Evolutionary conservation across 108 stramenopile genomes (phyloP).

Genomic region (Cyclotella choctawhatcheeana): DNA sequence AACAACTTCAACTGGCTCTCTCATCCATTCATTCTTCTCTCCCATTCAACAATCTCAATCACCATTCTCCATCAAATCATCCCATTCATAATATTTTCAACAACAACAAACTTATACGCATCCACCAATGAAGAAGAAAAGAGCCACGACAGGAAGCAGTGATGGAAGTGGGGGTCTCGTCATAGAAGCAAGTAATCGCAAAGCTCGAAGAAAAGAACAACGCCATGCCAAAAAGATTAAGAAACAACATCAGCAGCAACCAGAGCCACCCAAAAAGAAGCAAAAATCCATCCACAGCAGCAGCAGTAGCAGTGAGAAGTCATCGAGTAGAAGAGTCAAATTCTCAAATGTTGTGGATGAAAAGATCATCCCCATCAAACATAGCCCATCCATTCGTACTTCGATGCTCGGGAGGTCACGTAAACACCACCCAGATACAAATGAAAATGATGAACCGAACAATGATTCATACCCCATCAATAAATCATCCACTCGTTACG

Average conservation of each 20-base stretch:
- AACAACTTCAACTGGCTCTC: too few species aligned
- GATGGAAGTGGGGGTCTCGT: slow-evolving; percentile 21
- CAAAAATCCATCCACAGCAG: neutral
- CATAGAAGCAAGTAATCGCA: slow-evolving; percentile 46
- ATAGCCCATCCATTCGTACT: slow-evolving; percentile 13
- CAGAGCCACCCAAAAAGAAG: slow-evolving; percentile 11
- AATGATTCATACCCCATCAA: neutral
- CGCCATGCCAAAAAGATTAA: slow-evolving; percentile 36
- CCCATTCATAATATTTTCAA: too few species aligned
- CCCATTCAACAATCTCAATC: slow-evolving; percentile 1
- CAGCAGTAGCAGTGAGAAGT: neutral
- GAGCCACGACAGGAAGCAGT: neutral
- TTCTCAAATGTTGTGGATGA: slow-evolving; percentile 31
- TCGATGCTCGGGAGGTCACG: slow-evolving; percentile 19
- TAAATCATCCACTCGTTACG: slow-evolving; percentile 21
- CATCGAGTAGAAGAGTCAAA: slow-evolving; percentile 30
- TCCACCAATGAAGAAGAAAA: neutral
- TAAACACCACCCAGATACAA: neutral
- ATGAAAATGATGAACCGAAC: neutral
- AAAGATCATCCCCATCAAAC: slow-evolving; percentile 23
- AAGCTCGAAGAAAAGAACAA: slow-evolving; percentile 45
- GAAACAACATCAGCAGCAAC: neutral
- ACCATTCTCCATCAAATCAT: neutral
- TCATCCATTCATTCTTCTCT: too few species aligned
- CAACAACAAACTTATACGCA: neutral